phyloP scores from a whole-genome alignment of 176 grass and related monocot species.

The Microstegium vimineum region DNA sequence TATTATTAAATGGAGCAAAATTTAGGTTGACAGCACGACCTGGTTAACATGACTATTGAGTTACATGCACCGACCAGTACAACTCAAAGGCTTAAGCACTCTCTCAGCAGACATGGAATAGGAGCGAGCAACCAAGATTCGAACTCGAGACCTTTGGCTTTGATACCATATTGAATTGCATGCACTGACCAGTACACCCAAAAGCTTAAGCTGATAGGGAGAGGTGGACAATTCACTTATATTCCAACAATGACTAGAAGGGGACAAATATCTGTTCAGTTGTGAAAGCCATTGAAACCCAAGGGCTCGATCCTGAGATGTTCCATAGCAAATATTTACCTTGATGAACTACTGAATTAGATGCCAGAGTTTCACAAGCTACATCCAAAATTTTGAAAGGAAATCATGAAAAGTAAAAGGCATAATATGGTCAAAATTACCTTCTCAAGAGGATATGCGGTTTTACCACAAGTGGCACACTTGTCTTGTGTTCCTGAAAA shows the following conservation, averaged over 20 bases:
- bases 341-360: neutral
- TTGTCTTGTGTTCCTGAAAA: constrained; percentile 99
- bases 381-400: neutral
- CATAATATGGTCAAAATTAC: constrained; percentile 27
- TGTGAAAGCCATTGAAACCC: neutral
- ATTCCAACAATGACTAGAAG: too few relatives aligned
- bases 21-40: neutral
- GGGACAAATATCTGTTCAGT: neutral
- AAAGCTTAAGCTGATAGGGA: too few relatives aligned
- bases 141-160: too few relatives aligned
- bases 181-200: too few relatives aligned
- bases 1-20: neutral
- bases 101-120: too few relatives aligned
- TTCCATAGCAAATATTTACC: neutral
- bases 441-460: constrained; percentile 97
- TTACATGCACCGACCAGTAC: too few relatives aligned
- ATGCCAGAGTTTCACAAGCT: neutral
- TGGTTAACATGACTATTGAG: neutral
- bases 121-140: too few relatives aligned
- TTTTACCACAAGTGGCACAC: constrained; percentile 92
- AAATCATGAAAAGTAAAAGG: neutral
- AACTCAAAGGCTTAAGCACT: too few relatives aligned
- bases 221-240: too few relatives aligned
- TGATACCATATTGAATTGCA: too few relatives aligned
- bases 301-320: neutral